Base-by-base conservation (phyloP, 306 rosid species). In the Ceratonia siliqua region DNA sequence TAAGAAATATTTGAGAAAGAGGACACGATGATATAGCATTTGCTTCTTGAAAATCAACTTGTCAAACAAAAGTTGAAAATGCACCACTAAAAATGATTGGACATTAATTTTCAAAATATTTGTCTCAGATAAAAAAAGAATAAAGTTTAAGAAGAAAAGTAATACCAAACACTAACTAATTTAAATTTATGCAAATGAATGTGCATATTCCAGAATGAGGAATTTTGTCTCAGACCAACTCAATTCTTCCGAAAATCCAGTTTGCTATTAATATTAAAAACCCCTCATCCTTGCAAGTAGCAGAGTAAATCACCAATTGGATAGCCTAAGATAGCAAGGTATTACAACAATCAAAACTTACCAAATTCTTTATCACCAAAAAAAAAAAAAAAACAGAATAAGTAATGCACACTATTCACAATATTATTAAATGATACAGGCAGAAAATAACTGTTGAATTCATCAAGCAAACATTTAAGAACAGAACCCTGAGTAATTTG, bases 241-340 rank as follows among this genome's bases (percentile, higher is more conserved):
- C 41, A 50, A 62, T 33, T 25, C 33, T 78, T 69, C 48, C 36
- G 33, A 70, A 62, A 48, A 49, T 14, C 52, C 20, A 66, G 32
- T 32, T 30, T 42, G 17, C 22, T 13, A 59, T 17, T 20, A 55
- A 38, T 55, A 54, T 42, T 67, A 54, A 67, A 45, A 25, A 30
- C 38, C 72, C 58, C 46, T 45, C 22, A 63, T n/a, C 42, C 61
- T 24, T 14, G 24, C 39, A 38, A 49, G 62, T 1, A 6, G 35
- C 53, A 35, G 18, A n/a, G 62, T 45, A 43, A 58, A 32, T 41
- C 32, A 42, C 38, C 67, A 30, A 76, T 56, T 13, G 20, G 43
- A 17, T 43, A 55, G 38, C 67, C 25, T 72, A n/a, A 39, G 18
- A 17, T 25, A 52, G 43, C 17, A 46, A 48, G 27, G 50, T 13